Evolutionary conservation across 192 early-diverging fungal genomes (phyloP).

Genomic region (Mortierella hygrophila): DNA sequence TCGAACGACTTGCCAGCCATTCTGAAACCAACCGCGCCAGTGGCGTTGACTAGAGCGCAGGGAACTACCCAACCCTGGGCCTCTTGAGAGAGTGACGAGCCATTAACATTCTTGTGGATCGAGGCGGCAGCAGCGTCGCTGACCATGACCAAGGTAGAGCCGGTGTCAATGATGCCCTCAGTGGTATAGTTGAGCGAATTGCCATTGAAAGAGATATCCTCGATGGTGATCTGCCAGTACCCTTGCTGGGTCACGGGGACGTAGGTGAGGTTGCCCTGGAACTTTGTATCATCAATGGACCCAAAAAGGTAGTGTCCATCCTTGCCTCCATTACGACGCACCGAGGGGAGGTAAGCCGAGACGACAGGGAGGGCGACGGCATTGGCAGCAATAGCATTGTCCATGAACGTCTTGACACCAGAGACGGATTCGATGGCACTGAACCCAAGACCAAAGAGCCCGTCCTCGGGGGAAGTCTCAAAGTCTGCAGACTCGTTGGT

Average conservation of each 20-base stretch:
- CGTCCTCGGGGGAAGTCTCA: constrained; percentile 65
- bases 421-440: constrained; percentile 45
- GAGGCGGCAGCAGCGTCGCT: constrained; percentile 59
- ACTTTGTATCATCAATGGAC: constrained; percentile 60
- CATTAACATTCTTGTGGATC: constrained; percentile 46
- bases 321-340: constrained; percentile 54
- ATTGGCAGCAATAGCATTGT: constrained; percentile 66
- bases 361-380: constrained; percentile 66
- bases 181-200: constrained; percentile 22
- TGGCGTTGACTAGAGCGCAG: background rate
- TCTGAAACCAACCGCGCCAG: constrained; percentile 28
- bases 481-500: constrained; percentile 64
- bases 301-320: constrained; percentile 68
- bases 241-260: constrained; percentile 63
- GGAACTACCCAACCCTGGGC: constrained; percentile 6
- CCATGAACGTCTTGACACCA: constrained; percentile 64
- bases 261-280: constrained; percentile 61
- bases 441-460: constrained; percentile 74
- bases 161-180: constrained; percentile 68
- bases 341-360: constrained; percentile 67
- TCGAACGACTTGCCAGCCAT: constrained; percentile 40
- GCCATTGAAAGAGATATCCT: constrained; percentile 51
- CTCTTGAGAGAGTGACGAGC: background rate
- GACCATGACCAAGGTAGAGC: constrained; percentile 72
- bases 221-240: constrained; percentile 68